A percentile compares a stretch with the other conserved stretches of the same genome.
Conservation (phyloP, 208 protist genomes). For the Acanthamoeba pearcei region DNA sequence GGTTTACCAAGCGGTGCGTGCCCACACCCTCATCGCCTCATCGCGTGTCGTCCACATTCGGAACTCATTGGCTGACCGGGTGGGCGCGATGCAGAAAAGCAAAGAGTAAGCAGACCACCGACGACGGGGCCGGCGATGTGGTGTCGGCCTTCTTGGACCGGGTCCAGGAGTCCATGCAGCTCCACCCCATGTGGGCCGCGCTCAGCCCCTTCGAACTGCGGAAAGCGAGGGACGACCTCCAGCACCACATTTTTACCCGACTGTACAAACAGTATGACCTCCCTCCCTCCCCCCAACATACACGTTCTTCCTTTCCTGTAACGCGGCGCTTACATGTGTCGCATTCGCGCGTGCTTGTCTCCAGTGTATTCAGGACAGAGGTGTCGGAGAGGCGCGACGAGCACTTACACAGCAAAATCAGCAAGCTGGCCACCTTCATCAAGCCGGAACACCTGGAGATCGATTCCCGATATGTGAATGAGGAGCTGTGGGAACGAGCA, state of each 20-base stretch:
- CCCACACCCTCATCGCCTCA: neutral
- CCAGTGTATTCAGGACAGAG: conserved; percentile 65
- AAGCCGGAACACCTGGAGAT: conserved; percentile 68
- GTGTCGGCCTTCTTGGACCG: conserved; percentile 69
- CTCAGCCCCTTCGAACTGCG: conserved; percentile 28
- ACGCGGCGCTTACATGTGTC: neutral
- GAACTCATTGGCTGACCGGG: neutral
- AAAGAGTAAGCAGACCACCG: neutral
- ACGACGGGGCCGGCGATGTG: conserved; percentile 4
- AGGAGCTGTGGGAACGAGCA: conserved; percentile 41
- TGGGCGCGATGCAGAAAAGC: neutral
- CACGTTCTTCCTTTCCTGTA: neutral
- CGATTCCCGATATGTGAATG: conserved; percentile 36
- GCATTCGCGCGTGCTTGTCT: neutral
- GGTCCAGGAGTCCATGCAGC: conserved; percentile 63
- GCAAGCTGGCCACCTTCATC: conserved; percentile 29
- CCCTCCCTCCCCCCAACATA: neutral
- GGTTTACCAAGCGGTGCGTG: conserved; percentile 41
- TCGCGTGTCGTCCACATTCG: too few species aligned
- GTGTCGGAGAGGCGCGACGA: conserved; percentile 10
- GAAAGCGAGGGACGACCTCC: conserved; percentile 43
- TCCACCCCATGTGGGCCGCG: conserved; percentile 63
- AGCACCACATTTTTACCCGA: conserved; percentile 10
- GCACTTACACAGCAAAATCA: conserved; percentile 20
- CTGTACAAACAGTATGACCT: conserved; percentile 29